A percentile compares a stretch with the other conserved stretches of the same genome.
phyloP scores from a whole-genome alignment of 768 basidiomycete genomes.

The Flagelloscypha sp. region DNA sequence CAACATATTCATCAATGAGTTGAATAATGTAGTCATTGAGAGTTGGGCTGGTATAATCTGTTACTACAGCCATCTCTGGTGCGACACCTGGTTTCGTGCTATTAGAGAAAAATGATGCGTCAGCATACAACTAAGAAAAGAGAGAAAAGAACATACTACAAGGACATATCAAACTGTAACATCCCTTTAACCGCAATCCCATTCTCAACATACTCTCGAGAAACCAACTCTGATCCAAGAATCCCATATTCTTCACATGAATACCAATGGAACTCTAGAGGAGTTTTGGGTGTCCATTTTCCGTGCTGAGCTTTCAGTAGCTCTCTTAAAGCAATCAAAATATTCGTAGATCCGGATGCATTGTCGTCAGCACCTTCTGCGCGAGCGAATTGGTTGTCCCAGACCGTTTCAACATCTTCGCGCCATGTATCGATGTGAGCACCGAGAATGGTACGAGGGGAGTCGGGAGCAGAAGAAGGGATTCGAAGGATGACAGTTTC shows the following conservation, averaged over 20 bases:
- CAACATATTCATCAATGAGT: slow-evolving; percentile 34
- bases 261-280: slow-evolving; percentile 45
- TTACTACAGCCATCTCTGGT: slow-evolving; percentile 30
- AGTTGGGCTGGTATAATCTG: slow-evolving; percentile 21
- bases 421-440: slow-evolving; percentile 24
- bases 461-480: slow-evolving; percentile 10
- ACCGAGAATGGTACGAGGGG: slow-evolving; percentile 17
- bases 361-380: slow-evolving; percentile 32
- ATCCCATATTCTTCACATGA: slow-evolving; percentile 44
- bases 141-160: slow-evolving; percentile 20
- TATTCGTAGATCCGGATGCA: slow-evolving; percentile 34
- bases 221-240: slow-evolving; percentile 36
- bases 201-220: slow-evolving; percentile 34
- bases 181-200: slow-evolving; percentile 34
- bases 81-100: slow-evolving; percentile 36
- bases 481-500: slow-evolving; percentile 16
- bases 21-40: slow-evolving; percentile 35
- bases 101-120: slow-evolving; percentile 15
- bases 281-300: slow-evolving; percentile 32
- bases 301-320: slow-evolving; percentile 31
- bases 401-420: slow-evolving; percentile 14
- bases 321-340: slow-evolving; percentile 35
- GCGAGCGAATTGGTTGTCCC: too few relatives aligned
- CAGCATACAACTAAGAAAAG: slow-evolving; percentile 5
- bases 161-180: slow-evolving; percentile 39